Conservation (phyloP, 73 alveolate species). For the Symbiodinium natans region DNA sequence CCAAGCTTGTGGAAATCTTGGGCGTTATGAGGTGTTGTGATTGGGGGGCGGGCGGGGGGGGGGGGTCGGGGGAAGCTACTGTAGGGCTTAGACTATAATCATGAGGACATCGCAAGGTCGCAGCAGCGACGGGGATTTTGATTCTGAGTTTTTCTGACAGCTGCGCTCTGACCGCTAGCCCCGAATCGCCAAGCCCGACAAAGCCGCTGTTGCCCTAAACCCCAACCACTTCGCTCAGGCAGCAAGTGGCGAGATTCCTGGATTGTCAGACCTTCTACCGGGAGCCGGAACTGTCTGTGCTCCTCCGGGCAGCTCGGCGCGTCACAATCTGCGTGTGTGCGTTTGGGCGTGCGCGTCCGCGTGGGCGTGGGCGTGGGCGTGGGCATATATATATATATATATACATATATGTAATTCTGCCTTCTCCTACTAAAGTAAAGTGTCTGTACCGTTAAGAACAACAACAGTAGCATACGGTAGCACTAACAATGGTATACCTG, state of each 20-base stretch:
- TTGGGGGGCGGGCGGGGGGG: background rate
- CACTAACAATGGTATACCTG: too few species aligned
- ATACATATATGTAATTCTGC: too few species aligned
- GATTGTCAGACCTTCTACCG: slow-evolving; percentile 93
- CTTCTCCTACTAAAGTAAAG: too few species aligned
- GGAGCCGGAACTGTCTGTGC: slow-evolving; percentile 90
- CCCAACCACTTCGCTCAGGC: slow-evolving; percentile 23
- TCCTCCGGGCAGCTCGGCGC: slow-evolving; percentile 30
- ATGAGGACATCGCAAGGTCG: background rate
- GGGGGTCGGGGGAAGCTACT: background rate
- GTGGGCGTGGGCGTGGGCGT: too few species aligned
- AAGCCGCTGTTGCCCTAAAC: background rate
- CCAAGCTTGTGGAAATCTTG: background rate
- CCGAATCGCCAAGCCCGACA: too few species aligned
- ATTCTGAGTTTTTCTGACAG: too few species aligned
- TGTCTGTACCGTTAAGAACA: too few species aligned
- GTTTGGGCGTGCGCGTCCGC: too few species aligned
- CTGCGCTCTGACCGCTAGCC: too few species aligned
- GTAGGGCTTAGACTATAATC: background rate
- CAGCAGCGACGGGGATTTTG: background rate
- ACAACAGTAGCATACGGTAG: too few species aligned
- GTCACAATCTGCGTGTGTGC: too few species aligned
- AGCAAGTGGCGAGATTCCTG: slow-evolving; percentile 87
- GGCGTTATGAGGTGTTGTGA: background rate
- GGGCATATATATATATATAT: too few species aligned